These are phyloP conservation scores for Creolimax fragrantissima DNA, from an alignment of 78 protist genomes.

Conservation along the genomic window DNA sequence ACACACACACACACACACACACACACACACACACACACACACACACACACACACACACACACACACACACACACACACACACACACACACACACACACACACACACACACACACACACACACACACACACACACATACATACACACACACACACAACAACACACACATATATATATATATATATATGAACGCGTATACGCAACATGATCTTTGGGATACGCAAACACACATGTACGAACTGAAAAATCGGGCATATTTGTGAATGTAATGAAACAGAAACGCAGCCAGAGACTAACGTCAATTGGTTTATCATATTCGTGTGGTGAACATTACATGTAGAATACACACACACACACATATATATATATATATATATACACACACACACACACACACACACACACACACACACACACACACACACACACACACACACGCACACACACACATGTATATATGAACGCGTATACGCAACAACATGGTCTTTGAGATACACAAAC, in stretches of 20 bases:
- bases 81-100: neutral
- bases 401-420: neutral
- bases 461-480: too few species aligned
- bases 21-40: conserved; percentile 13
- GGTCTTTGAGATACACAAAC: too few species aligned
- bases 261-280: too few species aligned
- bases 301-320: neutral
- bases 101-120: neutral
- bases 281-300: neutral
- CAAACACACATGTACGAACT: too few species aligned
- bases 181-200: neutral
- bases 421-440: neutral
- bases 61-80: neutral
- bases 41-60: neutral
- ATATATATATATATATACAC: neutral
- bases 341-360: neutral
- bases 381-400: neutral
- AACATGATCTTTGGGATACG: too few species aligned
- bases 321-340: neutral
- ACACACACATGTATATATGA: neutral
- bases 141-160: neutral
- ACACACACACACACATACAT: neutral
- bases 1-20: neutral
- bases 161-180: neutral
- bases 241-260: too few species aligned